Evolutionary conservation across 345 rosid species (phyloP).

Genomic region (Cardiospermum halicacabum): DNA sequence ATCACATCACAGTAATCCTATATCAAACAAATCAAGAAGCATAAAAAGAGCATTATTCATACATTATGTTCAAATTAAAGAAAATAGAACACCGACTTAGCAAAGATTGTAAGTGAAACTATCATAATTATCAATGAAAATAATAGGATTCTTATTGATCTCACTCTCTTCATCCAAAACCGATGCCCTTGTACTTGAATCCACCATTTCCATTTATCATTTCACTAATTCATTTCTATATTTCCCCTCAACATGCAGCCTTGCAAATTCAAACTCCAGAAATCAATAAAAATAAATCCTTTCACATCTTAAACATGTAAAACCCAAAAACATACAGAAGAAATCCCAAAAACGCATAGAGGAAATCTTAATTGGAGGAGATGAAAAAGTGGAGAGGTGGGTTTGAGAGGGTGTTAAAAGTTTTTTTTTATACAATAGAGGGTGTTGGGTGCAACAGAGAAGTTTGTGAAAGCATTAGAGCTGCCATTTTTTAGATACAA

Average conservation of each 20-base stretch:
- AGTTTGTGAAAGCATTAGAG: slow-evolving; percentile 21
- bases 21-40: not conserved
- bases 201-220: slow-evolving; percentile 34
- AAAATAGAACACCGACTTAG: slow-evolving; percentile 44
- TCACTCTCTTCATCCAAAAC: slow-evolving; percentile 17
- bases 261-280: slow-evolving; percentile 22
- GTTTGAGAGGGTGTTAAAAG: slow-evolving; percentile 17
- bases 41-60: not conserved
- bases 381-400: slow-evolving; percentile 5
- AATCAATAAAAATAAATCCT: not conserved
- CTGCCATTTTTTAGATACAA: slow-evolving; percentile 26
- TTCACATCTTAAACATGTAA: not conserved
- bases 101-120: slow-evolving; percentile 96
- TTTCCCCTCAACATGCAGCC: slow-evolving; percentile 32
- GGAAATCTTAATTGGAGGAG: slow-evolving; percentile 21
- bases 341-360: too few species aligned
- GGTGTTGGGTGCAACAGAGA: slow-evolving; percentile 27
- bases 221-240: slow-evolving; percentile 33
- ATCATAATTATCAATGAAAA: slow-evolving; percentile 90
- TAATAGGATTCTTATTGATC: slow-evolving; percentile 45
- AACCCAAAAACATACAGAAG: not conserved
- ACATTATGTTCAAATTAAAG: not conserved
- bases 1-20: too few species aligned
- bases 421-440: slow-evolving; percentile 11
- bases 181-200: slow-evolving; percentile 30